phyloP scores from a whole-genome alignment of 2,329 filamentous ascomycete species.

The Ilyonectria sp. region DNA sequence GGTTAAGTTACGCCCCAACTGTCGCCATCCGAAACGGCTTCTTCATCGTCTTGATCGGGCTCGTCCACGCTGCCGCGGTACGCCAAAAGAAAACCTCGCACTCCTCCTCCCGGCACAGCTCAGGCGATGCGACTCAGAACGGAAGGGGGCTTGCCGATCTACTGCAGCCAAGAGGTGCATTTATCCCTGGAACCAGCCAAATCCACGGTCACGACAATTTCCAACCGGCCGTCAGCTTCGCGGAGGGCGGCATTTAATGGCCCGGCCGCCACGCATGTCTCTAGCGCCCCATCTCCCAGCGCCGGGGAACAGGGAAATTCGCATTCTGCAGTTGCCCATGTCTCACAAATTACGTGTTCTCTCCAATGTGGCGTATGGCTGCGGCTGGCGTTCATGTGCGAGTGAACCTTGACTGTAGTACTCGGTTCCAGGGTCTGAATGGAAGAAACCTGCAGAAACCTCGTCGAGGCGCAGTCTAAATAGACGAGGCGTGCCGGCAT shows the following conservation, averaged over 20 bases:
- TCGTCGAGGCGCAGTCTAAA: background rate
- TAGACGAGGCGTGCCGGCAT: background rate
- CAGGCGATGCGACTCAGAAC: background rate
- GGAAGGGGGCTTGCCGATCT: constrained; percentile 1
- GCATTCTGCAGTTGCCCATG: background rate
- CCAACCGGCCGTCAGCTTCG: background rate
- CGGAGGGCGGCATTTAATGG: background rate
- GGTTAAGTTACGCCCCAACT: too few species aligned
- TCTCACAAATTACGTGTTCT: background rate
- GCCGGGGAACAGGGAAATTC: too few species aligned
- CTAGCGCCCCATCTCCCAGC: too few species aligned
- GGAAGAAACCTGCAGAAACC: background rate
- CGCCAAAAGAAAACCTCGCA: background rate
- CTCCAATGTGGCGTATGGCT: background rate
- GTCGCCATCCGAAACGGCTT: too few species aligned
- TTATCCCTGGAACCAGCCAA: background rate
- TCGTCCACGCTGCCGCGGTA: background rate
- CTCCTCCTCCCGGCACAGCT: background rate
- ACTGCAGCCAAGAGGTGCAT: background rate
- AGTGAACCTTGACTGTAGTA: background rate
- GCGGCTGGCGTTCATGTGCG: background rate
- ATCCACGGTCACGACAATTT: background rate
- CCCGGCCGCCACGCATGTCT: too few species aligned
- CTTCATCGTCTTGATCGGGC: too few species aligned
- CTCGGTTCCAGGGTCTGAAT: background rate